Base-by-base conservation (phyloP, 2,329 filamentous ascomycete genomes). In the Fusarium sp. region DNA sequence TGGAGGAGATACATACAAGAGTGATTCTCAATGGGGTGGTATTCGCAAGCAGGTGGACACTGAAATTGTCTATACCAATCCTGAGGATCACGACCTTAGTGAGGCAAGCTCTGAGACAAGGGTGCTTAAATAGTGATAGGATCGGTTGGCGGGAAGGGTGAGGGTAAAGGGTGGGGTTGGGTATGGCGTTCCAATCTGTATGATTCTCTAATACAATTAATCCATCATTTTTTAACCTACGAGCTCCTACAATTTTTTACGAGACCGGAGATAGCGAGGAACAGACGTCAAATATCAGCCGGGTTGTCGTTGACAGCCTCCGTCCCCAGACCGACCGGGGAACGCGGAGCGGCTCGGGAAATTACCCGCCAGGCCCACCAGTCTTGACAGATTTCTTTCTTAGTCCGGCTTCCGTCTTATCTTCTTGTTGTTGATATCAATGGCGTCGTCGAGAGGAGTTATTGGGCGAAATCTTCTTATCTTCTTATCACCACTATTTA, bases 31-130 rank as follows among this genome's bases (percentile, higher is more conserved):
- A 16, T 73, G 71, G 65, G 65, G 59, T 56, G 63, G 69, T 0
- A 74, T 74, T 13, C 22, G 62, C 3, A 74, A 74, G 37, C 52
- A 69, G 29, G 68, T 69, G 5, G 71, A 74, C 14, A 74, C 72
- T 0, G n/a, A 59, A n/a, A 20, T 74, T 5, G 64, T 71, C 8
- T 74, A 56, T 31, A 54, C 62, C 2, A 47, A 37, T 9, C 40
- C 64, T 4, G 64, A 60, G 20, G 66, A 40, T 57, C 56, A 10
- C 31, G 62, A 68, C 9, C 16, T 59, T 16, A 59, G 56, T 6
- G 56, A 59, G 16, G 56, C 56, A 13, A 59, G 56, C 13, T 59
- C 56, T 8, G 56, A 59, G 24, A 59, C 56, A 9, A 59, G 37
- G 37, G 56, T 59, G 18, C 56, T 59, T 5, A 59, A 59, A 38